Percentiles rank a stretch among this genome's conserved stretches.
phyloP scores from a whole-genome alignment of 1,284 basidiomycete species.

The Rhodotorula sp. region DNA sequence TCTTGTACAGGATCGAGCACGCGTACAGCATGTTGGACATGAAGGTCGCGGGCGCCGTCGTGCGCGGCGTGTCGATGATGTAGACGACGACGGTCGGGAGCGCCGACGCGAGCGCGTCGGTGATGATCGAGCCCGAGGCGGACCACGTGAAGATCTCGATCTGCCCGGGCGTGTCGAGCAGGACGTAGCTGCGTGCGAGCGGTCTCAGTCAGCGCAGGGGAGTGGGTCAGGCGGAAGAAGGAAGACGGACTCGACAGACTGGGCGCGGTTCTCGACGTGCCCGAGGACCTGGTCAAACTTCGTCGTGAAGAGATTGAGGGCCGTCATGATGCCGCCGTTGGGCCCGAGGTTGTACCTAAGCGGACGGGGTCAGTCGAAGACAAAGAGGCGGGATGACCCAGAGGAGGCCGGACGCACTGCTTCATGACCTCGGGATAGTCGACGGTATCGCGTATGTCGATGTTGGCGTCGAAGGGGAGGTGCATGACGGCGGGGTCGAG shows the following conservation, averaged over 20 bases:
- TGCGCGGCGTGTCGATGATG: conserved; percentile 95
- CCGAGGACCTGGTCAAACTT: conserved; percentile 98
- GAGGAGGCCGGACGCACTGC: conserved; percentile 67
- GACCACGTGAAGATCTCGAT: conserved; percentile 99
- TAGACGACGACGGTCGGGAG: conserved; percentile 95
- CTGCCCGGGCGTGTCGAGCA: conserved; percentile 97
- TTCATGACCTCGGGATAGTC: conserved; percentile 99
- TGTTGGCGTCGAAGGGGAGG: conserved; percentile 91
- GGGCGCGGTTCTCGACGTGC: conserved; percentile 86
- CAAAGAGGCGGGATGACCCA: background rate
- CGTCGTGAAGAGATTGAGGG: conserved; percentile 96
- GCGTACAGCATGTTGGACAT: conserved; percentile 99
- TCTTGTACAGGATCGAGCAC: conserved; percentile 99
- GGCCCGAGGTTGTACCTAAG: conserved; percentile 93
- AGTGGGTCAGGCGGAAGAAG: background rate
- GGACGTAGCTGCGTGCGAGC: conserved; percentile 68
- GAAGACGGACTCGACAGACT: conserved; percentile 74
- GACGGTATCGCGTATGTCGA: conserved; percentile 96
- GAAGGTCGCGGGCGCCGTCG: conserved; percentile 93
- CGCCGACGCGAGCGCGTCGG: conserved; percentile 91
- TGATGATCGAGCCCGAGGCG: conserved; percentile 96
- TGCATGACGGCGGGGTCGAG: conserved; percentile 93
- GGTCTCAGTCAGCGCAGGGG: background rate
- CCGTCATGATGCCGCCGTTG: conserved; percentile 96
- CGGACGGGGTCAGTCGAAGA: background rate